Conservation (phyloP, 192 early-diverging fungal genomes). For the Coemansia sp. region DNA sequence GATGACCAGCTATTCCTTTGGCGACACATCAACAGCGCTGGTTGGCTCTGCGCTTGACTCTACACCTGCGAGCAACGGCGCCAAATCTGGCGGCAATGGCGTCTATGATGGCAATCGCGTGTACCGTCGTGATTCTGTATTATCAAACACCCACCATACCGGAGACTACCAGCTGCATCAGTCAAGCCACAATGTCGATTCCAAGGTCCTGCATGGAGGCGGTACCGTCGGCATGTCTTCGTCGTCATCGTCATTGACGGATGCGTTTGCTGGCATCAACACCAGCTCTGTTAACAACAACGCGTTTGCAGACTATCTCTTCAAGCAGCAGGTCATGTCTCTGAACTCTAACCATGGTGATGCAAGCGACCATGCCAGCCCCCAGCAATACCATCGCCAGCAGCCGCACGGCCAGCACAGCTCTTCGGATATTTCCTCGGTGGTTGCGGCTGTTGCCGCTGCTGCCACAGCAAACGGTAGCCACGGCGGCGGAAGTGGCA, state of each 20-base stretch:
- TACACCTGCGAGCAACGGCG: slow-evolving; percentile 2
- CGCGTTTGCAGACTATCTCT: slow-evolving; percentile 42
- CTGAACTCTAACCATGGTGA: slow-evolving; percentile 6
- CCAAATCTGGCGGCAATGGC: not conserved
- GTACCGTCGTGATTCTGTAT: slow-evolving; percentile 36
- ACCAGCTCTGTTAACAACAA: slow-evolving; percentile 15
- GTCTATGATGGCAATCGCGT: slow-evolving; percentile 19
- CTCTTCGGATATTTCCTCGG: slow-evolving; percentile 31
- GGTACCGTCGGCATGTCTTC: not conserved
- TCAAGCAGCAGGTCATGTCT: slow-evolving; percentile 38
- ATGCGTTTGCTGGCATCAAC: slow-evolving; percentile 20
- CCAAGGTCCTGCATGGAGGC: not conserved
- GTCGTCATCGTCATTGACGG: slow-evolving; percentile 17
- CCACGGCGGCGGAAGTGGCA: not conserved
- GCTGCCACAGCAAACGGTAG: slow-evolving; percentile 11
- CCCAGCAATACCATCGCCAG: slow-evolving; percentile 7
- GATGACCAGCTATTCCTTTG: slow-evolving; percentile 51
- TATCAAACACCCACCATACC: slow-evolving; percentile 15
- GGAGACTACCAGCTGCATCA: slow-evolving; percentile 17
- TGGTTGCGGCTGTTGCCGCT: slow-evolving; percentile 45
- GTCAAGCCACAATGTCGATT: slow-evolving; percentile 10
- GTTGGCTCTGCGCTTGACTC: slow-evolving; percentile 23
- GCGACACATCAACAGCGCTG: slow-evolving; percentile 35
- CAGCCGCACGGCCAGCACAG: slow-evolving; percentile 3
- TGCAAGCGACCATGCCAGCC: not conserved